phyloP scores from a whole-genome alignment of 768 basidiomycete species.

The Suillus lakei region DNA sequence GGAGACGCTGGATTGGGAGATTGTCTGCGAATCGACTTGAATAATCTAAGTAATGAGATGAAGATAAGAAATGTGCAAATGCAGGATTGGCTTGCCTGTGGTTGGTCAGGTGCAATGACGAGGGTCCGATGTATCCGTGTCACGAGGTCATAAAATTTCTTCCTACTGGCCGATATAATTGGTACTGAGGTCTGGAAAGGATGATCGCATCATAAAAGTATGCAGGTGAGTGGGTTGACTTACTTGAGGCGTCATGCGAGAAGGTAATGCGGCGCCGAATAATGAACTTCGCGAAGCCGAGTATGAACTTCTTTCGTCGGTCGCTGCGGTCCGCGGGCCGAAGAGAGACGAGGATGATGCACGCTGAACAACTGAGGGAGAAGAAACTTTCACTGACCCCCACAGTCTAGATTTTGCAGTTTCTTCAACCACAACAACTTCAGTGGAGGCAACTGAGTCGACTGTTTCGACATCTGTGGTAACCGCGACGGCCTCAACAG shows the following conservation, averaged over 20 bases:
- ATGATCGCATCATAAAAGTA: not conserved
- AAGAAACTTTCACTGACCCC: not conserved
- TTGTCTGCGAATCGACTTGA: not conserved
- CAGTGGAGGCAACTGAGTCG: not conserved
- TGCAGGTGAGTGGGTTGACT: not conserved
- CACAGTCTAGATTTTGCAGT: constrained; percentile 11
- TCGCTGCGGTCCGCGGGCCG: constrained; percentile 17
- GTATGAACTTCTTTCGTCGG: constrained; percentile 6
- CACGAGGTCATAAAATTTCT: constrained; percentile 57
- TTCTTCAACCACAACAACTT: not conserved
- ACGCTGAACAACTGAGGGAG: constrained; percentile 3
- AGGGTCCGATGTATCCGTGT: constrained; percentile 71
- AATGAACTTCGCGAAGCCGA: constrained; percentile 47
- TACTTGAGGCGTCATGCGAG: constrained; percentile 1
- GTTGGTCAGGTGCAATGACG: constrained; percentile 58
- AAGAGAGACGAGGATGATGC: constrained; percentile 34
- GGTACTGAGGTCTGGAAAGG: not conserved
- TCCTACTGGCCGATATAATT: not conserved
- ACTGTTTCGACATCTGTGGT: not conserved
- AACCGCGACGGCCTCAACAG: not conserved
- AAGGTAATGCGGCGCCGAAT: constrained; percentile 41
- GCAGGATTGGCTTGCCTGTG: constrained; percentile 38
- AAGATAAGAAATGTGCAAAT: not conserved
- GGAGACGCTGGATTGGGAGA: not conserved
- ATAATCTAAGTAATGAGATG: not conserved